Percentiles rank a stretch among this genome's conserved stretches.
Evolutionary conservation across 768 basidiomycete genomes (phyloP).

Genomic region (Leccinum disarticulatum): DNA sequence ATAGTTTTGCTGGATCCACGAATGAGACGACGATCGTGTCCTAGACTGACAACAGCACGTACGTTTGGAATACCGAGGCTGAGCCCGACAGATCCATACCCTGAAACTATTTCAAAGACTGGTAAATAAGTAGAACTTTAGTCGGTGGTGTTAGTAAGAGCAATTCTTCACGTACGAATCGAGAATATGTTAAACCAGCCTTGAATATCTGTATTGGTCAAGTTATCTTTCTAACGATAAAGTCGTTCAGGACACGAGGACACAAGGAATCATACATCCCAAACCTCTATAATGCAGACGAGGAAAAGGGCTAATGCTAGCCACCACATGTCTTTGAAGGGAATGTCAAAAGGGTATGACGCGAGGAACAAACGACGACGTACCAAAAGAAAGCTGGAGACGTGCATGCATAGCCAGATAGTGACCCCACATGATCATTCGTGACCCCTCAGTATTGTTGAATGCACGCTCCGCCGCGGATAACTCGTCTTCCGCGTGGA

Average conservation of each 20-base stretch:
- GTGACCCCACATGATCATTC: constrained; percentile 68
- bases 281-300: constrained; percentile 90
- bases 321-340: constrained; percentile 92
- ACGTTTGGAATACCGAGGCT: constrained; percentile 86
- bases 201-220: constrained; percentile 52
- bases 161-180: constrained; percentile 50
- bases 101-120: constrained; percentile 89
- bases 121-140: background rate
- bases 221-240: constrained; percentile 49
- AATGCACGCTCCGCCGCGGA: constrained; percentile 46
- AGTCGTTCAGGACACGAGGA: constrained; percentile 4
- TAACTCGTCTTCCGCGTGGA: constrained; percentile 50
- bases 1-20: constrained; percentile 60
- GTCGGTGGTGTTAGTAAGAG: background rate
- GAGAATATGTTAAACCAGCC: constrained; percentile 85
- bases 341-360: background rate
- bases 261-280: constrained; percentile 12
- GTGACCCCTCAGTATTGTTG: constrained; percentile 39
- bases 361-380: constrained; percentile 18
- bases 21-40: constrained; percentile 1
- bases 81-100: constrained; percentile 87
- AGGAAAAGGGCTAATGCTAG: constrained; percentile 79
- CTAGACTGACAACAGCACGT: constrained; percentile 22
- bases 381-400: constrained; percentile 89
- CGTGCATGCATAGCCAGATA: constrained; percentile 83